Percentiles rank a stretch among this genome's conserved stretches.
phyloP scores from a whole-genome alignment of 805 yeast species.

The Wickerhamomyces bovis region DNA sequence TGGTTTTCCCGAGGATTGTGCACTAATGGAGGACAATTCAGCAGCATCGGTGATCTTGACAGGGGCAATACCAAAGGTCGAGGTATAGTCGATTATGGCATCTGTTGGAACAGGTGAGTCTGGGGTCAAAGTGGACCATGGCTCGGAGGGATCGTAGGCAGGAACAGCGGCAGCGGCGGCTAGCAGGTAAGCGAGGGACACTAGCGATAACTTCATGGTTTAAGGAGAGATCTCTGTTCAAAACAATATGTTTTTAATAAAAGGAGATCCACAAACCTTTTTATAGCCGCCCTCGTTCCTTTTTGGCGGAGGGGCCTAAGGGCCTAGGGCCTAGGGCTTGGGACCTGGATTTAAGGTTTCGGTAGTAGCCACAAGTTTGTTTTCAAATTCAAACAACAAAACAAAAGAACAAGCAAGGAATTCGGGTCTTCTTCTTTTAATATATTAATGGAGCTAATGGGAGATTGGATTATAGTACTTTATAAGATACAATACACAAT shows the following conservation, averaged over 20 bases:
- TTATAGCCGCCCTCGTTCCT: neutral
- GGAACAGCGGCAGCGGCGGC: neutral
- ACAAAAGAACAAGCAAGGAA: too few species aligned
- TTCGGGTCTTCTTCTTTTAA: too few species aligned
- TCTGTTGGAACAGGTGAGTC: conserved; percentile 37
- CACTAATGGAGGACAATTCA: conserved; percentile 19
- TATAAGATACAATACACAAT: too few species aligned
- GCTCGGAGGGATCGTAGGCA: conserved; percentile 1
- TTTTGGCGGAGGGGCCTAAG: too few species aligned
- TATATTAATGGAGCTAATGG: too few species aligned
- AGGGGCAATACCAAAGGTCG: conserved; percentile 38
- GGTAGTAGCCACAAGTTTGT: too few species aligned
- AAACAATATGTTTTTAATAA: too few species aligned
- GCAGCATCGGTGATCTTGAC: conserved; percentile 16
- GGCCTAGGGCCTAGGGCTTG: too few species aligned
- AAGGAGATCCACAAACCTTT: neutral
- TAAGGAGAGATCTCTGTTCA: too few species aligned
- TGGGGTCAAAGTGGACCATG: conserved; percentile 25
- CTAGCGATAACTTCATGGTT: neutral
- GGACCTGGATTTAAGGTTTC: too few species aligned
- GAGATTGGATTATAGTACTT: too few species aligned
- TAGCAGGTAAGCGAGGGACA: neutral
- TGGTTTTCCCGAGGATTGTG: conserved; percentile 26
- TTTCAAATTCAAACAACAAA: too few species aligned
- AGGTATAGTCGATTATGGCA: conserved; percentile 32